Conservation (phyloP, 2,329 filamentous ascomycete genomes). For the Helicocarpus griseus region DNA sequence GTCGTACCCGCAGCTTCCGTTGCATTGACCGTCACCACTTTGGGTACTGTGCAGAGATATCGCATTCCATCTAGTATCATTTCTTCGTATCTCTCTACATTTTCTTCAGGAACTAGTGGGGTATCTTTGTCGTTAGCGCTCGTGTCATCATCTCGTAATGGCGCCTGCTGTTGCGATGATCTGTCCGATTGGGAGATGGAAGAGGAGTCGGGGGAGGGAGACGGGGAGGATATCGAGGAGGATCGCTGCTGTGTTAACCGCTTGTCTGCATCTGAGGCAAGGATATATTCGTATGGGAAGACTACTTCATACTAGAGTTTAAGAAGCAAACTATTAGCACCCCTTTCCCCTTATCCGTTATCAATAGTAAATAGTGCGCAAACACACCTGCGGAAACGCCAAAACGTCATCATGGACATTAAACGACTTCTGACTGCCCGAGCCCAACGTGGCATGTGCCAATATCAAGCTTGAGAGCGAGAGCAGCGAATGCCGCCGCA, state of each 20-base stretch:
- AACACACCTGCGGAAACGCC: constrained; percentile 72
- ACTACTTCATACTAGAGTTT: constrained; percentile 62
- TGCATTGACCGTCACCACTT: constrained; percentile 53
- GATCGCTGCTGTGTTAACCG: constrained; percentile 37
- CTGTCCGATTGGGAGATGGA: constrained; percentile 5
- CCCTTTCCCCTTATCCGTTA: background rate
- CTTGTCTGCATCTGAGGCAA: constrained; percentile 58
- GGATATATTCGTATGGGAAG: constrained; percentile 63
- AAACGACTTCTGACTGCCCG: constrained; percentile 54
- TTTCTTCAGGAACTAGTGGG: constrained; percentile 49
- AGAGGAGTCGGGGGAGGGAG: constrained; percentile 2
- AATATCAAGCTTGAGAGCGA: constrained; percentile 21
- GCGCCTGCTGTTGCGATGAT: constrained; percentile 14
- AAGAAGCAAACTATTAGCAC: background rate
- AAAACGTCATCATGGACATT: constrained; percentile 83
- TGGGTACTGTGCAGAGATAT: constrained; percentile 78
- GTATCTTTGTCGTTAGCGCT: constrained; percentile 54
- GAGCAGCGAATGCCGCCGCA: background rate
- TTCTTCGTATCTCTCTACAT: constrained; percentile 59
- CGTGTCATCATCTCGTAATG: constrained; percentile 15
- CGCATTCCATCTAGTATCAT: constrained; percentile 60
- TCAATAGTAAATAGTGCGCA: background rate
- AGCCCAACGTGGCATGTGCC: constrained; percentile 22
- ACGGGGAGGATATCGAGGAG: constrained; percentile 9
- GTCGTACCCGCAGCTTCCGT: constrained; percentile 56